Conservation (phyloP, 2,329 filamentous ascomycete species). For the Sclerotinia spermophila region DNA sequence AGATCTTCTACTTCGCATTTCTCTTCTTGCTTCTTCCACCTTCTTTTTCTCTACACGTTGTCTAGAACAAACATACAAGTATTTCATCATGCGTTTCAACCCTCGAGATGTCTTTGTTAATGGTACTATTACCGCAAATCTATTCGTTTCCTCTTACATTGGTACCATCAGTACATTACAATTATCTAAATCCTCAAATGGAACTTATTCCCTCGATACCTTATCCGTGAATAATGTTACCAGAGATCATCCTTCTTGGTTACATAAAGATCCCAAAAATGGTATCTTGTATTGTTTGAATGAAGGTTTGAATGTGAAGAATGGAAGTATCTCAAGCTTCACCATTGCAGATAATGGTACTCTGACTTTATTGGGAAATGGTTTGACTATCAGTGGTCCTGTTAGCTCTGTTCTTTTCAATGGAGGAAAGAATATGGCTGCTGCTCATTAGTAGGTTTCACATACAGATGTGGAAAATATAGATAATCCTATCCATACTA, state of each 20-base stretch:
- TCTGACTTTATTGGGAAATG: conserved; percentile 40
- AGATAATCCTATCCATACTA: neutral
- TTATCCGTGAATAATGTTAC: conserved; percentile 28
- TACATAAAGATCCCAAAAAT: conserved; percentile 29
- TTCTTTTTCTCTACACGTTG: neutral
- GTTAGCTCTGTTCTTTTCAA: conserved; percentile 44
- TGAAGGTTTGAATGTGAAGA: conserved; percentile 23
- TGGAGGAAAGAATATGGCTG: conserved; percentile 37
- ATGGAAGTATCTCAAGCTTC: conserved; percentile 28
- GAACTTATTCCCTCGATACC: conserved; percentile 26
- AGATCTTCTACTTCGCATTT: neutral
- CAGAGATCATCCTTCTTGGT: conserved; percentile 29
- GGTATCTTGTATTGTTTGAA: conserved; percentile 32
- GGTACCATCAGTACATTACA: conserved; percentile 39
- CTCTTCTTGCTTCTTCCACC: conserved; percentile 1
- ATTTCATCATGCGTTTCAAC: conserved; percentile 25
- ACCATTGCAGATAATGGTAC: conserved; percentile 40
- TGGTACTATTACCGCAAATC: conserved; percentile 26
- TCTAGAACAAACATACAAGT: neutral
- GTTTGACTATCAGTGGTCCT: conserved; percentile 40
- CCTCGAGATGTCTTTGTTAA: conserved; percentile 23
- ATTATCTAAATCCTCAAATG: conserved; percentile 30
- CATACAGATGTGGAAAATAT: neutral
- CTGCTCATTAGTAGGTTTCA: conserved; percentile 35
- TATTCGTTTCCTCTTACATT: conserved; percentile 41